These are phyloP conservation scores for Pyrenula massariospora DNA, from an alignment of 495 filamentous ascomycete species.

Conservation along the genomic window DNA sequence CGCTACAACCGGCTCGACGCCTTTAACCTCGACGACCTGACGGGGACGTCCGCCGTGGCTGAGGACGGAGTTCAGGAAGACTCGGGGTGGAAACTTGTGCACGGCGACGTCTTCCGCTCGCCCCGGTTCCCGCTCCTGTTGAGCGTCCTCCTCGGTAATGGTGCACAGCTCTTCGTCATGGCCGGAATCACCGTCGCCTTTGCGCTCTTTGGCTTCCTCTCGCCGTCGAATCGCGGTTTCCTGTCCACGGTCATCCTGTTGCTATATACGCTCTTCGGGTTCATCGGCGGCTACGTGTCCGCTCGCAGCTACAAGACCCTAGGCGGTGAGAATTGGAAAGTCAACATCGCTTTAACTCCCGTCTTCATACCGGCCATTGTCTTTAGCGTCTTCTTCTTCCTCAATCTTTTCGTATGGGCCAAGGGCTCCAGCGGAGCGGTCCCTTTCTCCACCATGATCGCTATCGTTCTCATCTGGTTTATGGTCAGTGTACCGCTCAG, in stretches of 20 bases:
- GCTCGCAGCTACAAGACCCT: constrained; percentile 85
- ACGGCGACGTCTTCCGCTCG: constrained; percentile 92
- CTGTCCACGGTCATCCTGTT: constrained; percentile 84
- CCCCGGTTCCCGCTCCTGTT: constrained; percentile 74
- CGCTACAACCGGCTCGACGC: constrained; percentile 88
- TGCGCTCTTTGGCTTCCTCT: constrained; percentile 86
- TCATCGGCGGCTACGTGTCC: constrained; percentile 86
- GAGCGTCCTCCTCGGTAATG: constrained; percentile 82
- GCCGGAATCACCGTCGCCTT: constrained; percentile 87
- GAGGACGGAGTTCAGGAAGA: constrained; percentile 96
- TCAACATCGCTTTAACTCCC: constrained; percentile 81
- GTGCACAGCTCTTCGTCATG: constrained; percentile 96
- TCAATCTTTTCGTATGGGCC: constrained; percentile 93
- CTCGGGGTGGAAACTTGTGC: constrained; percentile 96
- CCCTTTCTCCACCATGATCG: constrained; percentile 91
- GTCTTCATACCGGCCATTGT: constrained; percentile 76
- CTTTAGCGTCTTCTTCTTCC: constrained; percentile 80
- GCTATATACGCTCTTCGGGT: constrained; percentile 85
- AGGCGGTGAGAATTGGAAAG: constrained; percentile 85
- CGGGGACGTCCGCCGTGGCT: constrained; percentile 54
- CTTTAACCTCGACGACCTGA: constrained; percentile 74
- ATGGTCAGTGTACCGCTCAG: constrained; percentile 87
- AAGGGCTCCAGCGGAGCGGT: constrained; percentile 85
- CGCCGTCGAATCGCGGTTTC: constrained; percentile 86
- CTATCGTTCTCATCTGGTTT: constrained; percentile 91